Conservation (phyloP, 306 rosid genomes). For the Quercus gilva region DNA sequence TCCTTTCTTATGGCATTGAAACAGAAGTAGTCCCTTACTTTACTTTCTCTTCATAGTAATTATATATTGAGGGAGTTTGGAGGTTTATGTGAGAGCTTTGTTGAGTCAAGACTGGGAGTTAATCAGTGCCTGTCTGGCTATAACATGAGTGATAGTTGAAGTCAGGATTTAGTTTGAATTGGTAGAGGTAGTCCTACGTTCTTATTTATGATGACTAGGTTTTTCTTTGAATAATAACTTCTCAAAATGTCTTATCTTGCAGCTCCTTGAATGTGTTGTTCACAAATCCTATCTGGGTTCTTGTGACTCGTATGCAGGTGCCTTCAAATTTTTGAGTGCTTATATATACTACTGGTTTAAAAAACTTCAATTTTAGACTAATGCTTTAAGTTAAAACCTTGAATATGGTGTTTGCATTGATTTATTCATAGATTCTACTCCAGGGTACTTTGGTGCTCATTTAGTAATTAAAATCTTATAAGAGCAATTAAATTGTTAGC, state of each 20-base stretch:
- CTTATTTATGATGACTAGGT: neutral
- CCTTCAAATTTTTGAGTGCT: slow-evolving; percentile 5
- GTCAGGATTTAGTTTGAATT: neutral
- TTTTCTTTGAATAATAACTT: slow-evolving; percentile 8
- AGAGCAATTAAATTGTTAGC: neutral
- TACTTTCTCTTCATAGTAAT: neutral
- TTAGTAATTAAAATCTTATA: neutral
- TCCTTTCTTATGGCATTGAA: neutral
- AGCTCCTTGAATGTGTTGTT: slow-evolving; percentile 76
- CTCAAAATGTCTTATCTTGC: slow-evolving; percentile 29
- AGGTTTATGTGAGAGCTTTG: neutral
- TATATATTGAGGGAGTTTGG: neutral
- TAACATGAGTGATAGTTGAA: neutral
- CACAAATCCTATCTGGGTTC: slow-evolving; percentile 84
- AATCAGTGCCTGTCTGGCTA: neutral
- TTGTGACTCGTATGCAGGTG: slow-evolving; percentile 96
- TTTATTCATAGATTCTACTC: neutral
- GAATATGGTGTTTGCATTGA: neutral
- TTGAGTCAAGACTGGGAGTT: neutral
- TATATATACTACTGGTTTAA: neutral
- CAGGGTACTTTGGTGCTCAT: neutral
- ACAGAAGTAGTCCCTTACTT: neutral
- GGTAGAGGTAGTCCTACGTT: slow-evolving; percentile 5
- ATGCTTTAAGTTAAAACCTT: neutral
- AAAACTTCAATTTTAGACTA: neutral